Conservation (phyloP, 2,329 filamentous ascomycete species). For the Fusarium brachygibbosum region DNA sequence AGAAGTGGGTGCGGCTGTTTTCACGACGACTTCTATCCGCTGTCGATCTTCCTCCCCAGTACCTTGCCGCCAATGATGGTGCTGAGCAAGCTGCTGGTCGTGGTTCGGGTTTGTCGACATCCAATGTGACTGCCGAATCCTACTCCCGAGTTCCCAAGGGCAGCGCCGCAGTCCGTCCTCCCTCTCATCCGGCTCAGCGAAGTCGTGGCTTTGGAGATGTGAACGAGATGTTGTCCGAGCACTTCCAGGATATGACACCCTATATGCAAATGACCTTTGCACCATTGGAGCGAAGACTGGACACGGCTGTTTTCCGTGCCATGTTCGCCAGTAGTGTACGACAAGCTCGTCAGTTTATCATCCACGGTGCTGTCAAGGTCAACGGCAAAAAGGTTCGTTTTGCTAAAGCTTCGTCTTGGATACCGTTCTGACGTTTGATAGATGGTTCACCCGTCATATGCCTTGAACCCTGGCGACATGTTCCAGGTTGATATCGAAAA, state of each 20-base stretch:
- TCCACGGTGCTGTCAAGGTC: constrained; percentile 93
- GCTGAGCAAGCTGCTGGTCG: constrained; percentile 85
- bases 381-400: constrained; percentile 91
- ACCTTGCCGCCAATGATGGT: constrained; percentile 85
- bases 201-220: constrained; percentile 50
- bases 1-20: constrained; percentile 96
- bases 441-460: constrained; percentile 94
- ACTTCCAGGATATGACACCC: constrained; percentile 71
- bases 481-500: constrained; percentile 94
- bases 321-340: constrained; percentile 93
- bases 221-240: constrained; percentile 53
- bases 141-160: constrained; percentile 52
- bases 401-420: not conserved
- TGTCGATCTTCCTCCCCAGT: constrained; percentile 84
- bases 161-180: constrained; percentile 32
- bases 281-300: constrained; percentile 88
- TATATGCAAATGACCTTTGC: constrained; percentile 98
- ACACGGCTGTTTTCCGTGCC: constrained; percentile 94
- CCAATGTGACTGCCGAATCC: constrained; percentile 51
- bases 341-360: constrained; percentile 93
- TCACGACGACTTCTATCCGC: constrained; percentile 83
- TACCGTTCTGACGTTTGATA: constrained; percentile 54
- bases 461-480: constrained; percentile 96
- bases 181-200: constrained; percentile 44
- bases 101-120: constrained; percentile 74